A percentile compares a stretch with the other conserved stretches of the same genome.
phyloP scores from a whole-genome alignment of 2,329 filamentous ascomycete species.

The Allantophomopsis lycopodina region DNA sequence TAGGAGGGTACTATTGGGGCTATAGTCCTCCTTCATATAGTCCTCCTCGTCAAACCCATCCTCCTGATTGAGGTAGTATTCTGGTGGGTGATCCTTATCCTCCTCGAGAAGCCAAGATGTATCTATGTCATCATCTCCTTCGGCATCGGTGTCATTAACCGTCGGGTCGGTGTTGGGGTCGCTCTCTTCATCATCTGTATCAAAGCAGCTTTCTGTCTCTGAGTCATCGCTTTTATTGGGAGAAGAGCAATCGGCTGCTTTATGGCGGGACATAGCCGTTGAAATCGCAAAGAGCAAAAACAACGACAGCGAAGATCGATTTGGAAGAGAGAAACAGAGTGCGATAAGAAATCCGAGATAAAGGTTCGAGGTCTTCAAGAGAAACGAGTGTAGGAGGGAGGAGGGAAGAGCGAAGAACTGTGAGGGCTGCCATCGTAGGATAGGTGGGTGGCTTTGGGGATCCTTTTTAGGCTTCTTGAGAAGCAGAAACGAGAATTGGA shows the following conservation, averaged over 20 bases:
- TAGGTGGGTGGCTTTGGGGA: no score
- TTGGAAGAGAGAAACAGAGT: no score
- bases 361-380: no score
- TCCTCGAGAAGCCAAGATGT: constrained; percentile 7
- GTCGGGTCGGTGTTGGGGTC: constrained; percentile 12
- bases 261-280: constrained; percentile 2
- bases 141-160: constrained; percentile 9
- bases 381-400: no score
- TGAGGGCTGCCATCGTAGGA: neutral
- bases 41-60: constrained; percentile 6
- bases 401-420: neutral
- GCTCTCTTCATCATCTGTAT: constrained; percentile 7
- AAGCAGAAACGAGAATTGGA: neutral
- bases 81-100: constrained; percentile 6
- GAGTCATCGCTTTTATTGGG: constrained; percentile 7
- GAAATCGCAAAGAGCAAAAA: constrained; percentile 1
- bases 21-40: neutral
- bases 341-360: no score
- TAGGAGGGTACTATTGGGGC: neutral
- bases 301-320: neutral
- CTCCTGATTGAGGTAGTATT: constrained; percentile 9
- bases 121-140: neutral
- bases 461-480: neutral
- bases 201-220: constrained; percentile 11
- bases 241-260: constrained; percentile 7